Evolutionary conservation across 768 basidiomycete species (phyloP).

Genomic region (Pleurotus tuber-regium): DNA sequence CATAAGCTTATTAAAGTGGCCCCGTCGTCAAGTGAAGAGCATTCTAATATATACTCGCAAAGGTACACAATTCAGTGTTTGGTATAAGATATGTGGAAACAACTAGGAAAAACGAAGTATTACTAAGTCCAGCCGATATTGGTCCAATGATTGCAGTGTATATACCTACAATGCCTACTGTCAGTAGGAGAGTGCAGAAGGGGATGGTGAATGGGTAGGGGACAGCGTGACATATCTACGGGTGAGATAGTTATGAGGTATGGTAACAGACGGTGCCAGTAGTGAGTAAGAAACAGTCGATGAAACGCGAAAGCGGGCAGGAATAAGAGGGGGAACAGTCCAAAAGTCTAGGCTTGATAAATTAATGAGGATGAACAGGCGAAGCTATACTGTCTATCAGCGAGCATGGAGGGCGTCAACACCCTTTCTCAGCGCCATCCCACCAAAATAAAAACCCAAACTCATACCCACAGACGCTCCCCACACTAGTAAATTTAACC

Average conservation of each 20-base stretch:
- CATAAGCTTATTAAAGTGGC: no score
- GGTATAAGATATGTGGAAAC: constrained; percentile 7
- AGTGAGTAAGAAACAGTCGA: neutral
- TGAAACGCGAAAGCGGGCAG: neutral
- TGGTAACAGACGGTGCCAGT: neutral
- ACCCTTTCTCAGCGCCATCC: neutral
- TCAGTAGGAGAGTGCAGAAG: neutral
- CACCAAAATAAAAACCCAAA: neutral
- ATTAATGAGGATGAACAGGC: neutral
- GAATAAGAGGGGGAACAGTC: neutral
- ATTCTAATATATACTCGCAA: no score
- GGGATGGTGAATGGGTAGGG: neutral
- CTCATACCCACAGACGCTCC: neutral
- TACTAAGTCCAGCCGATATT: constrained; percentile 7
- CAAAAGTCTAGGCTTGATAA: neutral
- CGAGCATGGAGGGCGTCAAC: neutral
- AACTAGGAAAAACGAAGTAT: constrained; percentile 2
- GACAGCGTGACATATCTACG: neutral
- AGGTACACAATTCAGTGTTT: neutral
- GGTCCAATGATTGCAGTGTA: constrained; percentile 11
- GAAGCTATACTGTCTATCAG: neutral
- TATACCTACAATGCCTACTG: constrained; percentile 11
- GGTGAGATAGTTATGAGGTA: neutral
- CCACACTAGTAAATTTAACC: neutral
- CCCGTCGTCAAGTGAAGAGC: no score